A percentile compares a stretch with the other conserved stretches of the same genome.
Conservation (phyloP, 1,284 basidiomycete species). For the Ganoderma sinense region DNA sequence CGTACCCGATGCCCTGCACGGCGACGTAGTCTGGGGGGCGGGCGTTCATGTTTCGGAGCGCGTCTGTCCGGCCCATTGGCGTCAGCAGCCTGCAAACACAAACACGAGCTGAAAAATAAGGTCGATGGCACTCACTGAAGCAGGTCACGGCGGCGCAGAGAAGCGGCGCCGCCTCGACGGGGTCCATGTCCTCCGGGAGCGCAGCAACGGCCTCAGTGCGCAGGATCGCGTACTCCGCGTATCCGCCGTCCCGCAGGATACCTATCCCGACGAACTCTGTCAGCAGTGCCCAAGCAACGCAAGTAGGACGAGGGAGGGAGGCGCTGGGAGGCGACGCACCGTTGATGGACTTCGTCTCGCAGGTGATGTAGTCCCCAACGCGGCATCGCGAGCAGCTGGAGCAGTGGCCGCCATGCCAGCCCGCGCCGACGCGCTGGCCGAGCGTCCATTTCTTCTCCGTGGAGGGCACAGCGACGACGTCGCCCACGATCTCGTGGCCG, state of each 20-base stretch:
- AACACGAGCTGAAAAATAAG: not conserved
- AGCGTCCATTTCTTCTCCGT: slow-evolving; percentile 35
- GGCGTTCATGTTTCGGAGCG: slow-evolving; percentile 34
- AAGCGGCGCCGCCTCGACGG: slow-evolving; percentile 81
- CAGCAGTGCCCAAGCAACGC: not conserved
- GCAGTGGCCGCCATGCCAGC: slow-evolving; percentile 40
- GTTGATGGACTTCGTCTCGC: slow-evolving; percentile 28
- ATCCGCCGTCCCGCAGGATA: slow-evolving; percentile 28
- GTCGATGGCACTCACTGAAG: slow-evolving; percentile 33
- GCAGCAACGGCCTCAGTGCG: slow-evolving; percentile 59
- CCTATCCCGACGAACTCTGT: slow-evolving; percentile 12
- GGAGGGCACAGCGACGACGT: slow-evolving; percentile 34
- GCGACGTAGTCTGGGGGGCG: slow-evolving; percentile 37
- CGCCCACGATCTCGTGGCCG: slow-evolving; percentile 39
- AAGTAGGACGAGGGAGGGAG: too few relatives aligned
- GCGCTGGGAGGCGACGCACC: slow-evolving; percentile 37
- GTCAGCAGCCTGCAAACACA: not conserved
- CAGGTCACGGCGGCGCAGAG: slow-evolving; percentile 68
- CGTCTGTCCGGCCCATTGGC: slow-evolving; percentile 19
- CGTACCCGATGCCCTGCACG: slow-evolving; percentile 42
- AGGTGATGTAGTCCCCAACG: slow-evolving; percentile 32
- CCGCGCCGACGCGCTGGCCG: slow-evolving; percentile 36
- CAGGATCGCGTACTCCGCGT: slow-evolving; percentile 31
- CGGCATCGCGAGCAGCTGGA: slow-evolving; percentile 33
- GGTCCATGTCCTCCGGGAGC: slow-evolving; percentile 73